Base-by-base conservation (phyloP, 1,284 basidiomycete species). In the Cryptococcus sp. region DNA sequence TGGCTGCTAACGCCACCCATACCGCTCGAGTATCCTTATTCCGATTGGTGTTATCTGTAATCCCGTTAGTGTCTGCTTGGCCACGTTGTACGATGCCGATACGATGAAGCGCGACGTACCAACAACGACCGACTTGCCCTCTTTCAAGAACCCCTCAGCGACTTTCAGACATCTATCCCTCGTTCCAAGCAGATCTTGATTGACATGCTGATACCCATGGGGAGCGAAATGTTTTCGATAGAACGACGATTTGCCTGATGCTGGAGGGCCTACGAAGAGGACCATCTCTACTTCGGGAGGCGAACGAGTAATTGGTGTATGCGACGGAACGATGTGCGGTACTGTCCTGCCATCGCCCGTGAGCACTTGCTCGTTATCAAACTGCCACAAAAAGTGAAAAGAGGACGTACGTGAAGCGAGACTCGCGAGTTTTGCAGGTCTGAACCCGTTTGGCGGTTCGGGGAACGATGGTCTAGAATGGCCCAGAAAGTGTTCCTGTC, bases 191-290 rank as follows among this genome's bases (percentile, higher is more conserved):
- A 80, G 86, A 73, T 95, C 92, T 78, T 95, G 92, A 72, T 94
- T 94, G 59, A 96, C 81, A 65, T 93, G 90, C 3, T 82, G 79
- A 73, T 97, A 95, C 15, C 82, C 85, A 5, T 76, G 79, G 0
- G 84, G 80, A n/a, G 80, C 75, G 71, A 97, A 94, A 69, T 91
- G 79, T 40, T 76, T 81, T 13, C 80, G 79, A 76, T 83, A 97
- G 74, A 94, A 89, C 0, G 86, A 84, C 0, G 91, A 88, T 78
- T 98, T 98, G 45, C 94, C 94, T 1, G 91, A 79, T 49, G 87
- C 88, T 65, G 95, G 94, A 54, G 85, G 86, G 15, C 94, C 95
- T 6, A 93, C 88, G 64, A 98, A 93, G 7, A 98, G 62, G 2
- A 97, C 86, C 2, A 96, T 80, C 58, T 84, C 82, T 51, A 72